phyloP scores from a whole-genome alignment of 176 grass and related monocot species.

The Phyllostachys edulis region DNA sequence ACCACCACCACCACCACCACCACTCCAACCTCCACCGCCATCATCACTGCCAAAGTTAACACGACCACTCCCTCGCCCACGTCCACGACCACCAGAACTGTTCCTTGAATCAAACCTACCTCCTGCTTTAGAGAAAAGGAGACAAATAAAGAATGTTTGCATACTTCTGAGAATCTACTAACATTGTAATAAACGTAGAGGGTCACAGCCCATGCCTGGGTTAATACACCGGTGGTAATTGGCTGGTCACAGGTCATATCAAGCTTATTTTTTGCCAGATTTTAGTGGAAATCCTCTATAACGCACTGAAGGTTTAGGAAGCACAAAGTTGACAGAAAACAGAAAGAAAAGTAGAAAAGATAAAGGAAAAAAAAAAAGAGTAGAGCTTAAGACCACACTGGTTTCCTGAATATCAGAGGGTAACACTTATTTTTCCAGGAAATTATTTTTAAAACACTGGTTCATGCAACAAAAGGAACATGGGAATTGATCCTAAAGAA shows the following conservation, averaged over 20 bases:
- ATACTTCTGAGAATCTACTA: neutral
- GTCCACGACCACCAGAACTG: slow-evolving; percentile 50
- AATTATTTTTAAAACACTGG: neutral
- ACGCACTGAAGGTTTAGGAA: neutral
- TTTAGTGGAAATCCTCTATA: neutral
- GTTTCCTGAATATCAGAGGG: neutral
- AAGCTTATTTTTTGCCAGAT: neutral
- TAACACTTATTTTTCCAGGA: neutral
- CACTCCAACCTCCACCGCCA: slow-evolving; percentile 32
- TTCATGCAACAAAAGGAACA: neutral
- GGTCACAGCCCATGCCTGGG: neutral
- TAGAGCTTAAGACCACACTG: neutral
- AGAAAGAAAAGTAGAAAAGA: neutral
- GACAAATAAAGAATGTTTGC: neutral
- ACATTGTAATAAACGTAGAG: neutral
- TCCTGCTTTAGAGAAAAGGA: slow-evolving; percentile 46
- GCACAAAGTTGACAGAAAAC: neutral
- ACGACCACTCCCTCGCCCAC: slow-evolving; percentile 29
- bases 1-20: slow-evolving; percentile 39
- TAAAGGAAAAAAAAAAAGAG: neutral
- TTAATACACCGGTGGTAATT: neutral
- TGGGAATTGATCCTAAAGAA: neutral
- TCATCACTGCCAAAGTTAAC: slow-evolving; percentile 58
- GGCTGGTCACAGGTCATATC: neutral
- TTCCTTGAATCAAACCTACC: slow-evolving; percentile 84